A percentile compares a stretch with the other conserved stretches of the same genome.
Evolutionary conservation across 1,139 yeast species (phyloP).

Genomic region (Saccharomyces hybrid): DNA sequence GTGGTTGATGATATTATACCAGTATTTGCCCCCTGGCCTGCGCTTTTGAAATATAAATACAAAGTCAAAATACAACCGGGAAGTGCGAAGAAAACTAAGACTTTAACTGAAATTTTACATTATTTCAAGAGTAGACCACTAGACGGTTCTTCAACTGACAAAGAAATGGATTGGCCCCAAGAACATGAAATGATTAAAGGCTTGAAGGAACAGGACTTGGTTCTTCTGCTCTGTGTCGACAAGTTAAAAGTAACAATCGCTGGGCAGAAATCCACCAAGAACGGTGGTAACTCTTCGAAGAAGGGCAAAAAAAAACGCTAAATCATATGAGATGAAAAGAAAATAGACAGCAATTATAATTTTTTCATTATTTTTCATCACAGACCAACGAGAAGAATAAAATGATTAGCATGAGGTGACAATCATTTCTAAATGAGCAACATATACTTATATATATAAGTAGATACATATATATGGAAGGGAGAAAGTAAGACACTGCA

Average conservation of each 20-base stretch:
- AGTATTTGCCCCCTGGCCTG: constrained; percentile 87
- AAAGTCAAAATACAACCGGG: constrained; percentile 88
- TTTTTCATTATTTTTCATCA: neutral
- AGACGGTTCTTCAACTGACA: constrained; percentile 45
- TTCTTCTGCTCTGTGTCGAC: constrained; percentile 47
- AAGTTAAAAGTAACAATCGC: constrained; percentile 40
- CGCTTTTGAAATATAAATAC: constrained; percentile 67
- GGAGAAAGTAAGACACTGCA: neutral
- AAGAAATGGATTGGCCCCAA: constrained; percentile 60
- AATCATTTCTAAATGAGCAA: neutral
- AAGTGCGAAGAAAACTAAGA: constrained; percentile 79
- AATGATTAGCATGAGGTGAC: neutral
- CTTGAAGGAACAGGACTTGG: constrained; percentile 49
- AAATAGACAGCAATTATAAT: neutral
- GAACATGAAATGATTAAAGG: constrained; percentile 54
- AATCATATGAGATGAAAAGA: neutral
- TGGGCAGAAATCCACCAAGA: constrained; percentile 21
- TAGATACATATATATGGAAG: neutral
- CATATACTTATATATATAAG: neutral
- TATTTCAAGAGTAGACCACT: constrained; percentile 51
- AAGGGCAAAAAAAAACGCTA: constrained; percentile 2
- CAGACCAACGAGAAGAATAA: neutral
- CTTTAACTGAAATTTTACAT: constrained; percentile 59
- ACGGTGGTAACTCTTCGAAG: neutral
- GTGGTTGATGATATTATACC: constrained; percentile 61